Evolutionary conservation across 192 early-diverging fungal species (phyloP).

Genomic region (Phycomyces nitens): DNA sequence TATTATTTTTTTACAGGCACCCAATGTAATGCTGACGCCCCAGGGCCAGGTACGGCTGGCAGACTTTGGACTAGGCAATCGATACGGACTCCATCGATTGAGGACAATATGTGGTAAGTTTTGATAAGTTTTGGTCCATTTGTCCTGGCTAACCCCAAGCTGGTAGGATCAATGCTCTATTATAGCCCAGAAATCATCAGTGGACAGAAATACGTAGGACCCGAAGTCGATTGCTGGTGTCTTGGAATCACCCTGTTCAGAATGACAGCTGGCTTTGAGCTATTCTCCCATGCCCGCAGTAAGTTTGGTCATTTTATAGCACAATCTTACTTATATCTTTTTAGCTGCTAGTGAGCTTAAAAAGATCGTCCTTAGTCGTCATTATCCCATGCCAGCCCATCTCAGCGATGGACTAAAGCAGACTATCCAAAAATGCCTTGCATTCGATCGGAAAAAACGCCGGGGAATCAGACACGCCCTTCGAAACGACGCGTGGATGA

Average conservation of each 20-base stretch:
- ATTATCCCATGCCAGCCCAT: conserved; percentile 32
- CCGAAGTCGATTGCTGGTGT: conserved; percentile 95
- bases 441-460: conserved; percentile 35
- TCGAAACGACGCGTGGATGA: conserved; percentile 43
- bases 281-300: conserved; percentile 38
- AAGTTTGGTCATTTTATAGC: conserved; percentile 5
- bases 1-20: conserved; percentile 16
- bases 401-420: conserved; percentile 35
- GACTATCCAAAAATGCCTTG: conserved; percentile 40
- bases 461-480: conserved; percentile 30
- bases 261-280: conserved; percentile 54
- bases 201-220: conserved; percentile 83
- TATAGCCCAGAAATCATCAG: conserved; percentile 88
- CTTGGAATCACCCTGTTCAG: conserved; percentile 87
- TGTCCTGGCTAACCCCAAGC: conserved; percentile 39
- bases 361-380: conserved; percentile 38
- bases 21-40: conserved; percentile 76
- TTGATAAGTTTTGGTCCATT: conserved; percentile 16
- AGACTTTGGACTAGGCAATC: conserved; percentile 88
- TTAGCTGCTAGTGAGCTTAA: conserved; percentile 47
- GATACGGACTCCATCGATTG: conserved; percentile 64
- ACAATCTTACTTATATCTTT: background rate
- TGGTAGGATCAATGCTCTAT: conserved; percentile 75
- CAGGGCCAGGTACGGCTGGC: conserved; percentile 74
- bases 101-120: conserved; percentile 79